phyloP scores from a whole-genome alignment of 805 yeast species.

The Pichia manshurica region DNA sequence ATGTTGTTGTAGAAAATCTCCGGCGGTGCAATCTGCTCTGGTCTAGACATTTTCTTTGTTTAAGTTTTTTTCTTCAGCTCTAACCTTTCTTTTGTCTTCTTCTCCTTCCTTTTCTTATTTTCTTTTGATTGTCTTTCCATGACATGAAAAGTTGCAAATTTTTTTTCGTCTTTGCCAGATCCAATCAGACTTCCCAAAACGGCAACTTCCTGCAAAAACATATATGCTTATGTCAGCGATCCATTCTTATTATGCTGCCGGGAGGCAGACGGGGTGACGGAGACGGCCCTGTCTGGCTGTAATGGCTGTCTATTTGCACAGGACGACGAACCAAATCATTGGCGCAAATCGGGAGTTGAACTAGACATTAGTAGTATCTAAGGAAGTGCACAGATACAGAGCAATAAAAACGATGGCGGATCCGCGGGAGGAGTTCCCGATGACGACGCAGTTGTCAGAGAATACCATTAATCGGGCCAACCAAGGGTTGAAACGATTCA shows the following conservation, averaged over 20 bases:
- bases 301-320: no score
- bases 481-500: constrained; percentile 4
- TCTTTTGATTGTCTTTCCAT: no score
- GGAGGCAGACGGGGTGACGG: no score
- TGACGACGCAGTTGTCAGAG: neutral
- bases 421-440: neutral
- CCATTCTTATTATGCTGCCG: no score
- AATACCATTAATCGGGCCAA: neutral
- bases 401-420: constrained; percentile 1
- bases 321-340: no score
- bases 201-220: neutral
- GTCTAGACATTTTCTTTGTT: constrained; percentile 67
- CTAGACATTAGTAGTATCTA: no score
- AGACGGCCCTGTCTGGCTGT: no score
- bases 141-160: no score
- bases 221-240: constrained; percentile 1
- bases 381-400: no score
- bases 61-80: neutral
- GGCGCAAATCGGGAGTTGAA: no score
- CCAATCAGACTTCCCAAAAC: neutral
- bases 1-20: constrained; percentile 89
- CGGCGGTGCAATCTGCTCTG: constrained; percentile 95
- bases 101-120: no score
- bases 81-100: no score
- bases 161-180: neutral